These are phyloP conservation scores for Blumeria hordei DNA, from an alignment of 2,329 filamentous ascomycete genomes.

Conservation along the genomic window DNA sequence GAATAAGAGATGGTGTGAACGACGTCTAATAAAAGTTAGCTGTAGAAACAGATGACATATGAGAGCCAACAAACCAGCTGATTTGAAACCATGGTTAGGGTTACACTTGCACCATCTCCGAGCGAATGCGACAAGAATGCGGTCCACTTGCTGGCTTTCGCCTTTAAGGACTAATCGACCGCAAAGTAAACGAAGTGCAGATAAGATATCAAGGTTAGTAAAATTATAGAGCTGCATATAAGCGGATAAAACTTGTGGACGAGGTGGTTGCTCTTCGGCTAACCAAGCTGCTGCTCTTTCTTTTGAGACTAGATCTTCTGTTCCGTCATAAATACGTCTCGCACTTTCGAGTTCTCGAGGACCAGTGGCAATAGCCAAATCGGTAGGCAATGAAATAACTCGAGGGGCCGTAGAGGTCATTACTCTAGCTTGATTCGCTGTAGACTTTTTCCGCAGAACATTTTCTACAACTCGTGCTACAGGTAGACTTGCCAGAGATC, in stretches of 20 bases:
- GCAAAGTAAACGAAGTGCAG: conserved; percentile 58
- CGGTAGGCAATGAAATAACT: not conserved
- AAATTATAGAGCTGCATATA: conserved; percentile 93
- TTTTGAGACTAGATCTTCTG: conserved; percentile 58
- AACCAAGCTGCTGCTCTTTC: conserved; percentile 59
- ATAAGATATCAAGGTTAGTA: conserved; percentile 53
- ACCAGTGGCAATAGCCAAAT: not conserved
- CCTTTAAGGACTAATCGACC: conserved; percentile 60
- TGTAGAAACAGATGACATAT: not conserved
- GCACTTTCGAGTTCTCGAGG: conserved; percentile 45
- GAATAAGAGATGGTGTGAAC: conserved; percentile 97
- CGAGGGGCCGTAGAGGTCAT: not conserved
- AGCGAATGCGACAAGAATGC: conserved; percentile 74
- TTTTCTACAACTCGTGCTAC: not conserved
- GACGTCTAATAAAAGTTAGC: conserved; percentile 34
- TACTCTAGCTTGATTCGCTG: not conserved
- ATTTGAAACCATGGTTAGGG: conserved; percentile 76
- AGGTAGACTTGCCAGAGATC: not conserved
- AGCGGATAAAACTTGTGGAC: conserved; percentile 36
- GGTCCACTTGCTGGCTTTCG: conserved; percentile 91
- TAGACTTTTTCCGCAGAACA: not conserved
- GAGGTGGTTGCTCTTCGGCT: conserved; percentile 43
- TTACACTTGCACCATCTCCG: conserved; percentile 88
- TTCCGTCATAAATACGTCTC: conserved; percentile 59
- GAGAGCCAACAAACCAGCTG: conserved; percentile 33